phyloP scores from a whole-genome alignment of 163 green algal genomes.

The Scenedesmus sp. region DNA sequence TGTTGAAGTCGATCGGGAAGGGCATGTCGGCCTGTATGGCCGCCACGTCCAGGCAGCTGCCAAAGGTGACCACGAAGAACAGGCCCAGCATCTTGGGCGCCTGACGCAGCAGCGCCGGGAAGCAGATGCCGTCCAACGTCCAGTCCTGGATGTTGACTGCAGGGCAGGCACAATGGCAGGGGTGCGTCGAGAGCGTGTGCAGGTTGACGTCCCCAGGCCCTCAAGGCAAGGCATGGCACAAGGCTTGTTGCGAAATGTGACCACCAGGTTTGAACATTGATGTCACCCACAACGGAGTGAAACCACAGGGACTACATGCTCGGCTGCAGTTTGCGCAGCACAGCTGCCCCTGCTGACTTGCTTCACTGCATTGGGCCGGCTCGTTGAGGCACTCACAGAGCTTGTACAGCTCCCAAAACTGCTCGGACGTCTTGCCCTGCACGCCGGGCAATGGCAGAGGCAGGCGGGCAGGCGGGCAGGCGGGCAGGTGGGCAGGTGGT shows the following conservation, averaged over 20 bases:
- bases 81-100: constrained; percentile 62
- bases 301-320: too few relatives aligned
- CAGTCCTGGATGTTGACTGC: constrained; percentile 55
- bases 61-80: constrained; percentile 90
- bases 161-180: background rate
- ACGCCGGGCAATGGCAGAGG: background rate
- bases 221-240: too few relatives aligned
- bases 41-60: constrained; percentile 86
- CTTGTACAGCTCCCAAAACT: constrained; percentile 86
- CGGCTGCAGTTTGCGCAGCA: too few relatives aligned
- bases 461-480: background rate
- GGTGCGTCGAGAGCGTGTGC: background rate
- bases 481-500: background rate
- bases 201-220: too few relatives aligned
- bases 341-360: too few relatives aligned
- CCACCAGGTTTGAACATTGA: too few relatives aligned
- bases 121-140: constrained; percentile 70
- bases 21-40: constrained; percentile 78
- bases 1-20: constrained; percentile 87
- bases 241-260: too few relatives aligned
- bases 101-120: constrained; percentile 66
- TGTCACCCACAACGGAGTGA: too few relatives aligned
- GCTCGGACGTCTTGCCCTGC: constrained; percentile 52
- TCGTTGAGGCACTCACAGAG: constrained; percentile 11
- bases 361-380: background rate